phyloP scores from a whole-genome alignment of 2,329 filamentous ascomycete genomes.

The Neoscytalidium dimidiatum region DNA sequence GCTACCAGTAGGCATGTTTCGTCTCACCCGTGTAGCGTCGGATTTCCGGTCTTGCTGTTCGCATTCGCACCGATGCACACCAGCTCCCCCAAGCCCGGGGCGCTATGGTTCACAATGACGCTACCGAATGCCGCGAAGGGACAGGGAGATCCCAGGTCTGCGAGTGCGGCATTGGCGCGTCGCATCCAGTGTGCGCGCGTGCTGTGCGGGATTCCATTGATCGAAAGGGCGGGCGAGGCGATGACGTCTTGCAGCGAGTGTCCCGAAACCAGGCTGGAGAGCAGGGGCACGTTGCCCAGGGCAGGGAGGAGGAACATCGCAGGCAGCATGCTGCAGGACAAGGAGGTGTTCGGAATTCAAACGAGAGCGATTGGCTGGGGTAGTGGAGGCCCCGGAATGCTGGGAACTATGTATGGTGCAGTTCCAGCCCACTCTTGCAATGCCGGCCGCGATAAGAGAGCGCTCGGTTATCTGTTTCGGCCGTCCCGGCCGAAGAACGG shows the following conservation, averaged over 20 bases:
- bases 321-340: too few species aligned
- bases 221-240: background rate
- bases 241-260: background rate
- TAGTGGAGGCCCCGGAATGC: too few species aligned
- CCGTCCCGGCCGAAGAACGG: too few species aligned
- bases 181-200: constrained; percentile 57
- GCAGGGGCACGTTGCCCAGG: too few species aligned
- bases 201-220: constrained; percentile 39
- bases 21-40: constrained; percentile 53
- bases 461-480: too few species aligned
- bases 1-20: background rate
- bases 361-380: too few species aligned
- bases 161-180: constrained; percentile 49
- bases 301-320: too few species aligned
- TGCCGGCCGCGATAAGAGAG: too few species aligned
- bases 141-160: constrained; percentile 48
- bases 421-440: too few species aligned
- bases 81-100: constrained; percentile 39
- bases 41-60: constrained; percentile 50
- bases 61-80: constrained; percentile 56
- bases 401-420: too few species aligned
- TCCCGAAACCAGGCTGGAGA: background rate
- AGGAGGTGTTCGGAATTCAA: too few species aligned
- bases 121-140: constrained; percentile 57
- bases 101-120: constrained; percentile 59